phyloP scores from a whole-genome alignment of 2,329 filamentous ascomycete species.

The Neodidymelliopsis sp. region DNA sequence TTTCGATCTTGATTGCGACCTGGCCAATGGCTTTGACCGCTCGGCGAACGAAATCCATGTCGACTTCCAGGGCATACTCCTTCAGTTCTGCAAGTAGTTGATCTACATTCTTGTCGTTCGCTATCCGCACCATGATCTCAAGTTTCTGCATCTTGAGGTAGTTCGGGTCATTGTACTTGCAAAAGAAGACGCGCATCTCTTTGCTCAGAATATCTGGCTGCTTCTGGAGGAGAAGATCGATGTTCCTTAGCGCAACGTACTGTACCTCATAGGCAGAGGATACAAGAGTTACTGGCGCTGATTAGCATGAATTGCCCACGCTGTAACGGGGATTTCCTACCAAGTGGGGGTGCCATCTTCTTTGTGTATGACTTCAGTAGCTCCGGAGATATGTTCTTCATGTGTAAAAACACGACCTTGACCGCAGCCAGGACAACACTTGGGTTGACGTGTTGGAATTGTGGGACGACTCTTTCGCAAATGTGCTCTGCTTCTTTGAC shows the following conservation, averaged over 20 bases:
- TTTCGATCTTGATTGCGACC: slow-evolving; percentile 98
- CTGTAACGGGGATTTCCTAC: slow-evolving; percentile 57
- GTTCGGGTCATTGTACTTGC: slow-evolving; percentile 98
- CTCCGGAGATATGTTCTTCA: slow-evolving; percentile 82
- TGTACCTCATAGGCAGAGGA: slow-evolving; percentile 97
- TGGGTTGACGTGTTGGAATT: slow-evolving; percentile 98
- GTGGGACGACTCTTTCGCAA: slow-evolving; percentile 92
- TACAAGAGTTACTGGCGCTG: slow-evolving; percentile 81
- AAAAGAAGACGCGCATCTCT: slow-evolving; percentile 97
- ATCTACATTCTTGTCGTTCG: slow-evolving; percentile 95
- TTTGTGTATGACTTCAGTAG: slow-evolving; percentile 86
- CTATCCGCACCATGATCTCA: slow-evolving; percentile 99
- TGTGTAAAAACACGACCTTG: slow-evolving; percentile 96
- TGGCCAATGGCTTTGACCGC: slow-evolving; percentile 97
- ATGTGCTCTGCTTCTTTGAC: slow-evolving; percentile 98
- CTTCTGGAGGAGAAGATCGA: slow-evolving; percentile 92
- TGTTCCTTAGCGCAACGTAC: slow-evolving; percentile 95
- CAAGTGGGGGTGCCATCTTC: slow-evolving; percentile 97
- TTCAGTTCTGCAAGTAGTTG: slow-evolving; percentile 93
- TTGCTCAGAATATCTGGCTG: slow-evolving; percentile 97
- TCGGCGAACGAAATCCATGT: slow-evolving; percentile 97
- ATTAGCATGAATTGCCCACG: slow-evolving; percentile 26
- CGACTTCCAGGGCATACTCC: slow-evolving; percentile 96
- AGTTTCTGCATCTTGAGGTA: slow-evolving; percentile 98
- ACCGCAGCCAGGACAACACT: slow-evolving; percentile 97